Evolutionary conservation across 108 stramenopile genomes (phyloP).

Genomic region (Discostella stelligeroides): DNA sequence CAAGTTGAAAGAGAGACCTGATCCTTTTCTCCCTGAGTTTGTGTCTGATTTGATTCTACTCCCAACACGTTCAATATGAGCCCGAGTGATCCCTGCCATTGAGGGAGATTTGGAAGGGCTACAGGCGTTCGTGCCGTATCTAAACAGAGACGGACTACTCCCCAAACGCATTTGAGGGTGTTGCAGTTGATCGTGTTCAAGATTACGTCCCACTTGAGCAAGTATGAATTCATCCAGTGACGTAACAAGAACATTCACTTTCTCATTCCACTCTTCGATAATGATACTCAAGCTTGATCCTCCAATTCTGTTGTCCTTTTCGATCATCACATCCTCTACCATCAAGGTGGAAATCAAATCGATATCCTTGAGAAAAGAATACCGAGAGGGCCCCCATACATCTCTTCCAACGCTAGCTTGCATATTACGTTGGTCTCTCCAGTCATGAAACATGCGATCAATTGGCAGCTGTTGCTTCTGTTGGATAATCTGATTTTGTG

Average conservation of each 20-base stretch:
- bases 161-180: not conserved
- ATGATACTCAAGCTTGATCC: not conserved
- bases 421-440: conserved; percentile 11
- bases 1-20: not conserved
- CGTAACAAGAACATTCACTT: conserved; percentile 28
- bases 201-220: not conserved
- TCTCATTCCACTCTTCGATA: conserved; percentile 36
- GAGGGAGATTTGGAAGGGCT: conserved; percentile 5
- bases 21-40: not conserved
- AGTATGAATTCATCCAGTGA: conserved; percentile 30
- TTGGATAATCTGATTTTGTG: no score
- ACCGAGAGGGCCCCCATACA: conserved; percentile 40
- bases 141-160: conserved; percentile 2
- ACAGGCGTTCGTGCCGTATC: not conserved
- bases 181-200: not conserved
- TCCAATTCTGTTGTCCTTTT: not conserved
- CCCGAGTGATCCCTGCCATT: conserved; percentile 21
- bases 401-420: not conserved
- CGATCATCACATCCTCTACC: not conserved
- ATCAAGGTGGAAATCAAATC: conserved; percentile 10
- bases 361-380: conserved; percentile 36
- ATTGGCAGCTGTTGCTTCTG: not conserved
- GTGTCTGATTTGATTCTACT: conserved; percentile 5
- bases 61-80: conserved; percentile 14
- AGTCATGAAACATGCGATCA: conserved; percentile 24